Base-by-base conservation (phyloP, 106 monocot species). In the Amphibolis antarctica region DNA sequence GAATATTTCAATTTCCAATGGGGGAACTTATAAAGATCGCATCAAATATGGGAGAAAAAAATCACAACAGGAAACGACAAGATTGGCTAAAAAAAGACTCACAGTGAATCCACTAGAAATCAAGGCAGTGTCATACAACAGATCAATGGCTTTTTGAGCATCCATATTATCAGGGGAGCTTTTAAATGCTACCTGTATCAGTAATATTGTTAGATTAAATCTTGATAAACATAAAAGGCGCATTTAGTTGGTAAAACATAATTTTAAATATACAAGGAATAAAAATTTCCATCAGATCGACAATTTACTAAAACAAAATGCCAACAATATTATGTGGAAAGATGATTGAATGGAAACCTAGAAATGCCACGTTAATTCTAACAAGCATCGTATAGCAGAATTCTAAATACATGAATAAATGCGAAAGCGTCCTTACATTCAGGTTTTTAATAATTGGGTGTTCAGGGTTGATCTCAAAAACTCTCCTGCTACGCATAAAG, bases 71-170 rank as follows among this genome's bases (percentile, higher is more conserved):
- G 36, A 2, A 36, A 36, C 2, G 36, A 36, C 2, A 36, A 36
- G 36, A 36, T 36, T 36, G 7, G 36, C 36, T 7, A 36, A 7
- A 36, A 36, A 36, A 56, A 13, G 30, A 85, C 92, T 77, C 58
- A 98, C 96, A 15, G 85, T 77, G 66, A 90, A 98, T 48, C 96
- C 96, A 62, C 96, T 98, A 24, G 96, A 87, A 49, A 98, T 85
- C 27, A 98, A 59, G 74, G 96, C 84, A 0, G 96, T 87, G 29
- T 98, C 86, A 63, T 85, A 98, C 12, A 98, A 60, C 53, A 98
- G 72, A 78, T 98, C 91, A 31, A 98, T 74, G 20, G 90, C 78
- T 68, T 63, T 90, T 59, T 71, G 42, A 54, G 96, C 96, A 60
- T 98, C 96, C 1, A 66, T 58, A 66, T 91, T 64, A 46, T 87